A percentile compares a stretch with the other conserved stretches of the same genome.
phyloP scores from a whole-genome alignment of 208 protist species.

The Porcisia deanei region DNA sequence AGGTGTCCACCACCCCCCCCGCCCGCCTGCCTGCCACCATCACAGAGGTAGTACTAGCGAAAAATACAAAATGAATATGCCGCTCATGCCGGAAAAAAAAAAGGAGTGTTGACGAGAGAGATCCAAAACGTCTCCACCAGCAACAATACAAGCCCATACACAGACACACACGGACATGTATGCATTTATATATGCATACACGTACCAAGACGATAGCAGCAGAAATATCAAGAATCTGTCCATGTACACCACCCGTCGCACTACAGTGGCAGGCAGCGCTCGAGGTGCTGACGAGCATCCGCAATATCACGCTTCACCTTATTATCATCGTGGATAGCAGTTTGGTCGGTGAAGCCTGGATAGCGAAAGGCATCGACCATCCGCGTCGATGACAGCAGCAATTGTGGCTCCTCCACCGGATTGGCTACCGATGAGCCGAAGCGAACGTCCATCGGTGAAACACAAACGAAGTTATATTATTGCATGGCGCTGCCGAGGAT shows the following conservation, averaged over 20 bases:
- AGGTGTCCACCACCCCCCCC: too few species aligned
- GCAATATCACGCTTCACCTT: constrained; percentile 21
- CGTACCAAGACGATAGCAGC: background rate
- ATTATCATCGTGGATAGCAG: constrained; percentile 25
- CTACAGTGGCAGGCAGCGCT: constrained; percentile 23
- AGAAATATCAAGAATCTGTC: constrained; percentile 9
- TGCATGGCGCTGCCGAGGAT: constrained; percentile 19
- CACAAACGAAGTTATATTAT: constrained; percentile 28
- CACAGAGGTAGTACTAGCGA: too few species aligned
- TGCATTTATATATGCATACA: background rate
- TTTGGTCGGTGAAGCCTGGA: constrained; percentile 39
- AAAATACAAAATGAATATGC: too few species aligned
- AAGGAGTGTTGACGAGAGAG: background rate
- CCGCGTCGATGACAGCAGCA: constrained; percentile 19
- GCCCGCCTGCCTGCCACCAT: too few species aligned
- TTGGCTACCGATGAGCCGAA: constrained; percentile 28
- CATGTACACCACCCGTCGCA: background rate
- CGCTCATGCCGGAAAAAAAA: too few species aligned
- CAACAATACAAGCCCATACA: background rate
- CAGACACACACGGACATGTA: background rate
- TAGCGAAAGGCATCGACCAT: constrained; percentile 27
- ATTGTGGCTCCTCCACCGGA: constrained; percentile 26
- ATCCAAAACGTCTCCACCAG: background rate
- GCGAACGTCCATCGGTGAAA: constrained; percentile 34
- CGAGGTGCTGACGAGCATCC: constrained; percentile 17